Conservation (phyloP, 1,139 yeast genomes). For the Lizanozyma gosingica region DNA sequence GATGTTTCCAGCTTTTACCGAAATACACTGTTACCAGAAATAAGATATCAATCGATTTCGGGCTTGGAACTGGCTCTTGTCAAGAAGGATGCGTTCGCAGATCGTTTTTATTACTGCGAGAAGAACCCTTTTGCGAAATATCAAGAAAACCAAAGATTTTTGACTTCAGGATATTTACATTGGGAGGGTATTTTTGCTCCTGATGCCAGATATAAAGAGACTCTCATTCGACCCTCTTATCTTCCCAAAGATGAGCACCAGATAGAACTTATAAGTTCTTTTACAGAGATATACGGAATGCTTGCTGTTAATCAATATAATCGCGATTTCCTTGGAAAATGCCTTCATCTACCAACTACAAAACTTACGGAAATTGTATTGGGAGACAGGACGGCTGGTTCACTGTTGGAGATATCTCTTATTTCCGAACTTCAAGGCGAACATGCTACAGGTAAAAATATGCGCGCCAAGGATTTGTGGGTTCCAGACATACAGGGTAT, state of each 20-base stretch:
- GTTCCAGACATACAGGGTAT: conserved; percentile 26
- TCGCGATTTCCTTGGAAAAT: conserved; percentile 10
- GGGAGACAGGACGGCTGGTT: conserved; percentile 15
- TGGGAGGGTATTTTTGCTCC: conserved; percentile 32
- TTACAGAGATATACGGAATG: conserved; percentile 22
- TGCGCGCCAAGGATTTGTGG: conserved; percentile 21
- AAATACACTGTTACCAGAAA: conserved; percentile 5
- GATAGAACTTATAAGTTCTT: conserved; percentile 22
- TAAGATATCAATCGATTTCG: conserved; percentile 13
- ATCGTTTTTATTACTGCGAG: conserved; percentile 14
- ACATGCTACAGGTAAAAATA: conserved; percentile 1
- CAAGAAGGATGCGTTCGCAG: not conserved
- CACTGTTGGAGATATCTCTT: not conserved
- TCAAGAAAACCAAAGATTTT: conserved; percentile 10
- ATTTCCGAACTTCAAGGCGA: conserved; percentile 4
- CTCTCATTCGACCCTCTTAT: conserved; percentile 30
- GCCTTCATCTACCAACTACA: conserved; percentile 22
- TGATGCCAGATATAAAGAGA: conserved; percentile 23
- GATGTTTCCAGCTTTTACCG: not conserved
- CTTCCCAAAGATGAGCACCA: conserved; percentile 10
- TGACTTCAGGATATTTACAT: conserved; percentile 23
- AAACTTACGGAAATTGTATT: conserved; percentile 19
- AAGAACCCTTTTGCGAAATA: conserved; percentile 17
- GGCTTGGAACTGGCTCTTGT: conserved; percentile 9
- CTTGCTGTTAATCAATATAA: conserved; percentile 8